Conservation (phyloP, 2,329 filamentous ascomycete genomes). For the Diaporthe australafricana region DNA sequence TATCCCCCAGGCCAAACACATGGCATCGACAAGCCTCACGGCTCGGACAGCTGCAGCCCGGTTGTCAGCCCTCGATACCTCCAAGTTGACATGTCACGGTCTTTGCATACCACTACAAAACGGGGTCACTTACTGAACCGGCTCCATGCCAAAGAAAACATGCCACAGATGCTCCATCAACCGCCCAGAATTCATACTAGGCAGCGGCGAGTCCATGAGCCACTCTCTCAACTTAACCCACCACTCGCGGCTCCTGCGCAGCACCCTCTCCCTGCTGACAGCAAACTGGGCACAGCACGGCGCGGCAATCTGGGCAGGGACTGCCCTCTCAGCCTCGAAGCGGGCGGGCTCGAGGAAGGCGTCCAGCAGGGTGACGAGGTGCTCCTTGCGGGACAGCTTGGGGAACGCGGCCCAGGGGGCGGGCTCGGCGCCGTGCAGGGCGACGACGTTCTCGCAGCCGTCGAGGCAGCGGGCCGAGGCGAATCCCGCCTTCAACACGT, state of each 20-base stretch:
- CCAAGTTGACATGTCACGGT: background rate
- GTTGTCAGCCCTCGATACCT: background rate
- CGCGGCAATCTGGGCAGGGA: constrained; percentile 52
- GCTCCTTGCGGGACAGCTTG: constrained; percentile 33
- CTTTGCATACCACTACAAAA: no score
- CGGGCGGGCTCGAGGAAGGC: constrained; percentile 38
- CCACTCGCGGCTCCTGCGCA: constrained; percentile 51
- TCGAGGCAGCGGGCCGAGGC: constrained; percentile 68
- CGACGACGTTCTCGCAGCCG: constrained; percentile 45
- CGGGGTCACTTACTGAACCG: constrained; percentile 39
- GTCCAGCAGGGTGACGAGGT: constrained; percentile 40
- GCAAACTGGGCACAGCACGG: constrained; percentile 68
- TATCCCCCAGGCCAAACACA: constrained; percentile 40
- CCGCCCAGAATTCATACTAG: constrained; percentile 57
- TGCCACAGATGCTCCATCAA: constrained; percentile 67
- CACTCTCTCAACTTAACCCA: constrained; percentile 60
- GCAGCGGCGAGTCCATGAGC: constrained; percentile 57
- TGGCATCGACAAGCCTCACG: constrained; percentile 40
- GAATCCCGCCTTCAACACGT: constrained; percentile 65
- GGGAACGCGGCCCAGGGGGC: background rate
- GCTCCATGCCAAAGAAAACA: constrained; percentile 48
- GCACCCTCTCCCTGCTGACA: constrained; percentile 57
- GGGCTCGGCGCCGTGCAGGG: constrained; percentile 33
- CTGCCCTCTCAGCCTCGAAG: constrained; percentile 37
- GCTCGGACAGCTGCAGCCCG: constrained; percentile 37